These are phyloP conservation scores for Cryptococcus floricola DNA, from an alignment of 1,284 basidiomycete genomes.

Conservation along the genomic window DNA sequence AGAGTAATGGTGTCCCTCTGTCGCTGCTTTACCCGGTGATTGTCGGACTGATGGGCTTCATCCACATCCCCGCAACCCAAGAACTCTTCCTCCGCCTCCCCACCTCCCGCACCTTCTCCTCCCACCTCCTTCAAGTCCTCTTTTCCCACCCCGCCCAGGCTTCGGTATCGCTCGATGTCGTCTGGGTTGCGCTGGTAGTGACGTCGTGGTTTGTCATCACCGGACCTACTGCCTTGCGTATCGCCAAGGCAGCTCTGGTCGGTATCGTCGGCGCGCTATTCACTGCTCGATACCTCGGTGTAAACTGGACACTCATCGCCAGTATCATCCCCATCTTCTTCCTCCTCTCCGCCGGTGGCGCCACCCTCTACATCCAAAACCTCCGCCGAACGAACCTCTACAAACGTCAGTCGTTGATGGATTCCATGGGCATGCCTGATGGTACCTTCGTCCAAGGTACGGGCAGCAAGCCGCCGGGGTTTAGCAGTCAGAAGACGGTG, in stretches of 20 bases:
- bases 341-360: conserved; percentile 22
- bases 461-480: conserved; percentile 22
- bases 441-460: conserved; percentile 31
- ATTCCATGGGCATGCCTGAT: conserved; percentile 31
- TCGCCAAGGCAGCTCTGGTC: not conserved
- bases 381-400: conserved; percentile 26
- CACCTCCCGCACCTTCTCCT: conserved; percentile 3
- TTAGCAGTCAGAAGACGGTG: conserved; percentile 45
- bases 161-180: conserved; percentile 63
- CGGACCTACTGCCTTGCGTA: conserved; percentile 29
- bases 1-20: conserved; percentile 11
- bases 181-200: conserved; percentile 52
- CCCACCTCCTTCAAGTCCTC: conserved; percentile 33
- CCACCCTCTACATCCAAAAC: conserved; percentile 13
- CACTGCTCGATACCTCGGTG: conserved; percentile 17
- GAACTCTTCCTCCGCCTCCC: conserved; percentile 17
- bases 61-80: conserved; percentile 50
- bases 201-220: conserved; percentile 32
- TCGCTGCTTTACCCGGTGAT: conserved; percentile 51
- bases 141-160: conserved; percentile 62
- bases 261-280: conserved; percentile 1
- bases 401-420: conserved; percentile 26
- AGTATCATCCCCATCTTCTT: conserved; percentile 36
- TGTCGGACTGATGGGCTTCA: conserved; percentile 29
- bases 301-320: conserved; percentile 38